Evolutionary conservation across 2,329 filamentous ascomycete species (phyloP).

Genomic region (Zymoseptoria crescenta): DNA sequence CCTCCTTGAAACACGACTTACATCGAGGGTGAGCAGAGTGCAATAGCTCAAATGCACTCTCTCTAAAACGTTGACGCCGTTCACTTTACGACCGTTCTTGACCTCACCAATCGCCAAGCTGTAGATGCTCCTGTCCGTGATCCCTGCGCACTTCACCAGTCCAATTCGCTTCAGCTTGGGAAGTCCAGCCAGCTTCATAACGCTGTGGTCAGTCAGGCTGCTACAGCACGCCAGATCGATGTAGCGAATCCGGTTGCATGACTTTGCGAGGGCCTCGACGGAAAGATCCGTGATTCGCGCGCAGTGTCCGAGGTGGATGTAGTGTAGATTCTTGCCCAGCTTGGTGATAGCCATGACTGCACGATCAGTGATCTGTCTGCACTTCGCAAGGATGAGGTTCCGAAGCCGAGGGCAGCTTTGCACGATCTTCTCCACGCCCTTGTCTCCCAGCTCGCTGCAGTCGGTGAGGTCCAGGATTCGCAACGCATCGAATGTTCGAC

Average conservation of each 20-base stretch:
- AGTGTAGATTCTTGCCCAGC: conserved; percentile 92
- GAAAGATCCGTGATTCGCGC: conserved; percentile 82
- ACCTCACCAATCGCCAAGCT: conserved; percentile 54
- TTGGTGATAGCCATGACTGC: conserved; percentile 80
- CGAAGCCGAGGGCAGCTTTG: conserved; percentile 76
- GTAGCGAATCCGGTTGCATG: conserved; percentile 89
- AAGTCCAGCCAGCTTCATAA: conserved; percentile 72
- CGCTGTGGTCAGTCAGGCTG: conserved; percentile 78
- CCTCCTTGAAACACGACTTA: conserved; percentile 39
- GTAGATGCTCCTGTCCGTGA: conserved; percentile 83
- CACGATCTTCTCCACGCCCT: conserved; percentile 81
- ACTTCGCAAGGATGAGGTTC: conserved; percentile 92
- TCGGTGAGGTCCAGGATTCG: conserved; percentile 91
- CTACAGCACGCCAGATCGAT: conserved; percentile 96
- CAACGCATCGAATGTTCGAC: conserved; percentile 64
- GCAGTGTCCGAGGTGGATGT: conserved; percentile 92
- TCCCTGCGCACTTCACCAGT: conserved; percentile 82
- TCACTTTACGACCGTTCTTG: conserved; percentile 35
- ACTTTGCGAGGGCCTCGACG: conserved; percentile 72
- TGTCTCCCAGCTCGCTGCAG: conserved; percentile 74
- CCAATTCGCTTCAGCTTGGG: conserved; percentile 94
- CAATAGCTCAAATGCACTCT: conserved; percentile 96
- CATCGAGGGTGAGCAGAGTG: conserved; percentile 70
- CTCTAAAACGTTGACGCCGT: conserved; percentile 65
- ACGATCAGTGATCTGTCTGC: conserved; percentile 81